Evolutionary conservation across 2,329 filamentous ascomycete genomes (phyloP).

Genomic region (Aspergillus fructus): DNA sequence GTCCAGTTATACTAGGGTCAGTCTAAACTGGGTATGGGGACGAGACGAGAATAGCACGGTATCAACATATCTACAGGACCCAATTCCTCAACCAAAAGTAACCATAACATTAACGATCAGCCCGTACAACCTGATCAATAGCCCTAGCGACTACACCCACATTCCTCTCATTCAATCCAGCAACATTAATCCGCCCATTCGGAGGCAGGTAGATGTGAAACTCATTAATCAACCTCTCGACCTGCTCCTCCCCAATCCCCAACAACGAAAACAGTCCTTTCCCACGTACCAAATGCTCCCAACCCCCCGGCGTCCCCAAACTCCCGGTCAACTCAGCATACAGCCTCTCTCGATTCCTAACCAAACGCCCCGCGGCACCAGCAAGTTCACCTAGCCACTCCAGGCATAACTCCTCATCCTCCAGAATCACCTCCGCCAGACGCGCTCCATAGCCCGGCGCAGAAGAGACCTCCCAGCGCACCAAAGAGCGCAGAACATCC

Average conservation of each 20-base stretch:
- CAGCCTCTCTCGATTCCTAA: not conserved
- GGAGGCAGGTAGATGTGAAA: slow-evolving; percentile 38
- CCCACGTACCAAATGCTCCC: slow-evolving; percentile 33
- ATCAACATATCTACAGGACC: not conserved
- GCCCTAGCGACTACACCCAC: slow-evolving; percentile 11
- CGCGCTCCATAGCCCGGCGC: slow-evolving; percentile 31
- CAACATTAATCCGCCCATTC: slow-evolving; percentile 34
- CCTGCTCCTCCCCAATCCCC: slow-evolving; percentile 32
- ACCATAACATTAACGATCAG: no score
- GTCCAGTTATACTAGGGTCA: no score
- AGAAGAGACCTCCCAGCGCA: slow-evolving; percentile 30
- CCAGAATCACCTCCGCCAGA: slow-evolving; percentile 29
- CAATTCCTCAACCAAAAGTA: not conserved
- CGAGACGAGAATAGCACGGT: not conserved
- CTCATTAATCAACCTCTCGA: slow-evolving; percentile 28
- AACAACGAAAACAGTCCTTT: slow-evolving; percentile 46
- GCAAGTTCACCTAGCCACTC: slow-evolving; percentile 37
- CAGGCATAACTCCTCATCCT: slow-evolving; percentile 17
- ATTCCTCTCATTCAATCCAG: slow-evolving; percentile 30
- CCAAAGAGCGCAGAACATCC: slow-evolving; percentile 12
- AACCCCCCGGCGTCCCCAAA: slow-evolving; percentile 29
- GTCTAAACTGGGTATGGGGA: no score
- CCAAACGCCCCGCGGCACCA: slow-evolving; percentile 8
- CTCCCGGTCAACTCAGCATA: slow-evolving; percentile 34
- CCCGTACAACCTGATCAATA: slow-evolving; percentile 14